Evolutionary conservation across 805 yeast species (phyloP).

Genomic region (Cyberlindnera meyerae): DNA sequence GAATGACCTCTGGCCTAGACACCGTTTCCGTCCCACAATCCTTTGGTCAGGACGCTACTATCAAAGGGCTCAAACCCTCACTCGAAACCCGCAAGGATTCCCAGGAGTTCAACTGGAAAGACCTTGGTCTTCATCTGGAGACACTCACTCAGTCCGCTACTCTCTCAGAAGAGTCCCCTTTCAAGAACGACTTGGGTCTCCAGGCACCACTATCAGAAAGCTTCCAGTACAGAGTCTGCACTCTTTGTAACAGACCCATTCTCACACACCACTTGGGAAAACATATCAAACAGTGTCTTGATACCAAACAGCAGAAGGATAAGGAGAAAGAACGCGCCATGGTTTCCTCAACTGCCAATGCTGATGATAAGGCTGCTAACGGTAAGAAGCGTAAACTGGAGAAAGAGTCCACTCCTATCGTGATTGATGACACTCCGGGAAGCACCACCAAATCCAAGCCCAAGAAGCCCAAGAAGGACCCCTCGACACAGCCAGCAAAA

Average conservation of each 20-base stretch:
- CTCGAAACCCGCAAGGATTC: conserved; percentile 1
- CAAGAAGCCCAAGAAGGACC: conserved; percentile 19
- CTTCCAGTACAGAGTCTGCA: conserved; percentile 42
- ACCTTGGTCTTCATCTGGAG: conserved; percentile 29
- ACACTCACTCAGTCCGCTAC: conserved; percentile 17
- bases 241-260: conserved; percentile 42
- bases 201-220: conserved; percentile 35
- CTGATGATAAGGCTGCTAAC: neutral
- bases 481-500: conserved; percentile 15
- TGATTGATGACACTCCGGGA: conserved; percentile 8
- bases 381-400: conserved; percentile 18
- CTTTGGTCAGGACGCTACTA: conserved; percentile 25
- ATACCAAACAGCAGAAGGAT: conserved; percentile 27
- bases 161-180: conserved; percentile 7
- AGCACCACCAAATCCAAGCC: conserved; percentile 9
- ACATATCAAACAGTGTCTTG: conserved; percentile 38
- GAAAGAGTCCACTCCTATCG: conserved; percentile 17
- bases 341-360: neutral
- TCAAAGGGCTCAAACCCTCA: conserved; percentile 22
- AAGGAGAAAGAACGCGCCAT: neutral
- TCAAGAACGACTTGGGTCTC: conserved; percentile 20
- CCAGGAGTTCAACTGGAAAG: conserved; percentile 27
- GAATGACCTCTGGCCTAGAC: conserved; percentile 25
- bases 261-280: conserved; percentile 31
- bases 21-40: conserved; percentile 13